phyloP scores from a whole-genome alignment of 2,329 filamentous ascomycete species.

The Dothideomycetes sp. region DNA sequence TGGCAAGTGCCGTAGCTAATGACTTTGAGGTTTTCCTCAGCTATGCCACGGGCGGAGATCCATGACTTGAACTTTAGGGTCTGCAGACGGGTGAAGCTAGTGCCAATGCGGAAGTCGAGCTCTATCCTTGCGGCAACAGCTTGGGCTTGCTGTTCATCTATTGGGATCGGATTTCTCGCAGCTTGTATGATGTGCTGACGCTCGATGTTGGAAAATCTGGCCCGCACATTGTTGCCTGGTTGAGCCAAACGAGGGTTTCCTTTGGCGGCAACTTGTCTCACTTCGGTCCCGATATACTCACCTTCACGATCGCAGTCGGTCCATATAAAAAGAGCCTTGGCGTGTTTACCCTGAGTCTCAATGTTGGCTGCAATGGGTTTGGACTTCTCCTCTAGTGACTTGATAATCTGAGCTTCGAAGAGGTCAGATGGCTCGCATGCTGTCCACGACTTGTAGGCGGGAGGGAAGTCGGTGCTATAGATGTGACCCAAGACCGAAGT shows the following conservation, averaged over 20 bases:
- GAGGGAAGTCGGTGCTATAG: constrained; percentile 65
- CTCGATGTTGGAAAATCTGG: constrained; percentile 93
- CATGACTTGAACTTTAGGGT: constrained; percentile 38
- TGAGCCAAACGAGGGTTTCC: constrained; percentile 54
- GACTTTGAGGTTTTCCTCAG: constrained; percentile 38
- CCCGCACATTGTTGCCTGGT: constrained; percentile 61
- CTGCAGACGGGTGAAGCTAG: constrained; percentile 81
- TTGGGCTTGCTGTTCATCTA: constrained; percentile 78
- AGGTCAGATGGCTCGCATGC: constrained; percentile 67
- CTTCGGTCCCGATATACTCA: constrained; percentile 89
- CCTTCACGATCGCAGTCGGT: constrained; percentile 97
- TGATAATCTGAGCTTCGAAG: constrained; percentile 69
- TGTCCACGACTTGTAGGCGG: constrained; percentile 66
- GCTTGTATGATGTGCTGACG: constrained; percentile 82
- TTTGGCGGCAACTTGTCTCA: constrained; percentile 66
- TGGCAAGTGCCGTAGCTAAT: constrained; percentile 59
- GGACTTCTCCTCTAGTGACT: constrained; percentile 61
- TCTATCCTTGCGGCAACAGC: constrained; percentile 86
- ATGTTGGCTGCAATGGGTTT: constrained; percentile 77
- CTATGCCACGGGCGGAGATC: neutral
- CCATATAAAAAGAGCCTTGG: constrained; percentile 84
- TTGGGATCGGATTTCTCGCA: constrained; percentile 60
- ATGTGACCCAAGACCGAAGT: constrained; percentile 88
- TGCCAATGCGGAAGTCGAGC: constrained; percentile 83
- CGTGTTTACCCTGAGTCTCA: constrained; percentile 59